phyloP scores from a whole-genome alignment of 352 stramenopile genomes.

The Thalassiosira livingstoniorum region DNA sequence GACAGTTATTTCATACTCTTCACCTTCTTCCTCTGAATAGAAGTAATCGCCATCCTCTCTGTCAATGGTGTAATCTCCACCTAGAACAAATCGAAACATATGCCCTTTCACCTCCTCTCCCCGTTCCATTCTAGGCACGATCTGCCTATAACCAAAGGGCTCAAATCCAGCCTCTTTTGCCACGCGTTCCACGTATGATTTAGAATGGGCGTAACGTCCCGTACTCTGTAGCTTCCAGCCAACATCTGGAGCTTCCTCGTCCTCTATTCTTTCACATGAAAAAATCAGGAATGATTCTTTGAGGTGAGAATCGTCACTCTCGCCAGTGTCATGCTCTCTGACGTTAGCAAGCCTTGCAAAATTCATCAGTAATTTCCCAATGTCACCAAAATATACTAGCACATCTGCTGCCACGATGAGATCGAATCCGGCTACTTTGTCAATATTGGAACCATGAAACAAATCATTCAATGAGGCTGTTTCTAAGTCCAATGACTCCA shows the following conservation, averaged over 20 bases:
- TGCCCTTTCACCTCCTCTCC: constrained; percentile 72
- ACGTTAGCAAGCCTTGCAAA: constrained; percentile 62
- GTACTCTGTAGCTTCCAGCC: constrained; percentile 70
- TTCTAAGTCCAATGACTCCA: constrained; percentile 72
- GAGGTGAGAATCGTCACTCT: background rate
- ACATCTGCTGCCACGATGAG: constrained; percentile 85
- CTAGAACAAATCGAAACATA: constrained; percentile 70
- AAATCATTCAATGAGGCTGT: constrained; percentile 64
- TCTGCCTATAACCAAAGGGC: constrained; percentile 66
- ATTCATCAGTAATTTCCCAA: constrained; percentile 66
- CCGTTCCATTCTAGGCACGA: constrained; percentile 78
- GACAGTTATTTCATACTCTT: constrained; percentile 30
- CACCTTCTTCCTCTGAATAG: constrained; percentile 19
- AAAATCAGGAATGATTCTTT: constrained; percentile 73
- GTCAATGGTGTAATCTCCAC: constrained; percentile 16
- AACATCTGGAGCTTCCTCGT: constrained; percentile 52
- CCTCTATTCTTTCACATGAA: constrained; percentile 69
- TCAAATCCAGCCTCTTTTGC: constrained; percentile 63
- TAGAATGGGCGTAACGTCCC: constrained; percentile 79
- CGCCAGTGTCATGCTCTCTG: constrained; percentile 23
- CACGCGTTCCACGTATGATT: constrained; percentile 61
- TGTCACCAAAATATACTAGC: constrained; percentile 79
- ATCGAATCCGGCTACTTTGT: constrained; percentile 66
- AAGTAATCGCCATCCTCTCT: constrained; percentile 8
- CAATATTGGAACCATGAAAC: constrained; percentile 13